Evolutionary conservation across 495 filamentous ascomycete species (phyloP), one percentile per base, ranked within the genome.

Genomic region (Penicillium mononematosum): DNA sequence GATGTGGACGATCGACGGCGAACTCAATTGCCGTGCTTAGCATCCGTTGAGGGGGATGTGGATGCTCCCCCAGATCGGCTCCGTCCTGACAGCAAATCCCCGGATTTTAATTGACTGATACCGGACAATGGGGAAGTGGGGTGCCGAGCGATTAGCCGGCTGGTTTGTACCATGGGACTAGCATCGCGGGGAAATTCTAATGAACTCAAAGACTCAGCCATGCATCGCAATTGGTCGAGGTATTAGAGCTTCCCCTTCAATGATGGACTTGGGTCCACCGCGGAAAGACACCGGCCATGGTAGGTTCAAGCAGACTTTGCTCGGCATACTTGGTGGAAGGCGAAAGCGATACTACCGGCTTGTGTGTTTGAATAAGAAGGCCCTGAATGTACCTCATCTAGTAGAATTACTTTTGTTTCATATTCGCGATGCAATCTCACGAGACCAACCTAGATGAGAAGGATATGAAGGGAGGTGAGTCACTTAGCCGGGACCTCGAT

Each of bases 401-500:
- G 48, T 38, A 34, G 14, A 22, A 10, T 16, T 32, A 39, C 16
- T 14, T 3, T 32, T 27, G 24, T 22, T 3, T 39, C 16, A 39
- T 6, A 43, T 19, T 34, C 38, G 14, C 12, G 7, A 41, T 27
- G 53, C 27, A 47, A 20, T 7, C 9, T 12, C 19, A 55, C 19
- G 27, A 47, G 5, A 20, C 44, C 7, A 45, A 19, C 20, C 32
- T 47, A 20, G 48, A 56, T 32, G 59, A 61, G 38, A 48, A 55
- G 48, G 52, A 50, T 25, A 19, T 56, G 6, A 65, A 61, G 10
- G 34, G 25, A 5, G 32, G 51, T 8, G 59, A 54, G 16, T 27
- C 55, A 24, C 16, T 45, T 29, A 41, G 51, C 2, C 65, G 60
- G 17, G 69, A 73, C 59, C 53, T 71, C 12, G 69, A 65, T 39